Base-by-base conservation (phyloP, 345 rosid species). In the Boechera stricta region DNA sequence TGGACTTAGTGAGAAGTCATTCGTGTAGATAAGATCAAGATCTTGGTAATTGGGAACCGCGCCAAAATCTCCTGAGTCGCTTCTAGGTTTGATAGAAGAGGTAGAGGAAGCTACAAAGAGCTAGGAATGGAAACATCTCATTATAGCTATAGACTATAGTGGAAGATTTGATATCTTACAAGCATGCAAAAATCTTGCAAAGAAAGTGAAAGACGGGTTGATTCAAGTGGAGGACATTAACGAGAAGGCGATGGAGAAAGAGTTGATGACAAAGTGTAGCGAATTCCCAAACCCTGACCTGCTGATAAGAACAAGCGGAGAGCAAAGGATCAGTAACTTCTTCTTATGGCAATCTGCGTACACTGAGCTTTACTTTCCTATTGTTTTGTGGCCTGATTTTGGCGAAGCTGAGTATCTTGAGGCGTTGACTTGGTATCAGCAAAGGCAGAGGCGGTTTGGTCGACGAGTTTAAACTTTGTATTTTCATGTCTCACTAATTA, bases 341-440 rank as follows among this genome's bases (percentile, higher is more conserved):
- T 82, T 88, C 77, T 29, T 91, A 36, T 93, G 93, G 93, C 95
- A 91, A 39, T 73, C 90, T 58, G 98, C 97, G 26, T 88, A 93
- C 69, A 87, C 95, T 2, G 98, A 93, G 49, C 88, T 93, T 28
- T 88, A 81, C 80, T 89, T 93, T 26, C 69, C 72, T 0, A 77
- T 68, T 29, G 67, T 85, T 2, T 75, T 89, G 3, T 91, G 98
- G 97, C 98, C 98, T 33, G 95, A 91, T 76, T 93, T 93, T 28
- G 84, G 86, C 4, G 75, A 83, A 57, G 77, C 64, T 0, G 92
- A 87, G 63, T 93, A 86, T 49, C 77, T 82, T 2, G 91, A 86
- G 5, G 91, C 95, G 41, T 75, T 90, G 57, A 69, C 62, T 75
- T 86, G 96, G 12, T 87, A 79, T 72, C 81, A 72, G 13, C 73